These are phyloP conservation scores for Amanita fuliginea DNA, from an alignment of 768 basidiomycete species.

Conservation along the genomic window DNA sequence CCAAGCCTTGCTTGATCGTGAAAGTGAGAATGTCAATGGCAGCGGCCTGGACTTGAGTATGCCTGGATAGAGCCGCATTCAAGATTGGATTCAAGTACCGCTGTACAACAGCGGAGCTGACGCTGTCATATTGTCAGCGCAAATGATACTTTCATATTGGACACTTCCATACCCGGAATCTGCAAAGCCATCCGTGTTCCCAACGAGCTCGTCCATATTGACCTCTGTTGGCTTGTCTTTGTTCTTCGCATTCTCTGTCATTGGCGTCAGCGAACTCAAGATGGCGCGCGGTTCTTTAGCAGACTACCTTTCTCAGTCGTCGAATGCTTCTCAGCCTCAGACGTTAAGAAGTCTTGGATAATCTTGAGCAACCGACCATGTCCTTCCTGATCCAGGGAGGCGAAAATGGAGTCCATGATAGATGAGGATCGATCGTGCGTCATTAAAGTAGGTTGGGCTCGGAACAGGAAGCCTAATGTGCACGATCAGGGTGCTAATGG, in stretches of 20 bases:
- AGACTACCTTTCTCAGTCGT: constrained; percentile 54
- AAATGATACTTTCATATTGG: neutral
- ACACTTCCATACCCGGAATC: constrained; percentile 77
- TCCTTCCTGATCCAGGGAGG: constrained; percentile 58
- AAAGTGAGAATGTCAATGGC: constrained; percentile 90
- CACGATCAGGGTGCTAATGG: constrained; percentile 1
- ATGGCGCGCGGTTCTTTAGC: neutral
- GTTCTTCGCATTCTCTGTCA: constrained; percentile 30
- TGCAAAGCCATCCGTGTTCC: constrained; percentile 91
- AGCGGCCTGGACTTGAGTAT: constrained; percentile 60
- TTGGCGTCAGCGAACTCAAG: constrained; percentile 1
- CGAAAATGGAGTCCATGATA: constrained; percentile 88
- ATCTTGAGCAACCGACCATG: constrained; percentile 72
- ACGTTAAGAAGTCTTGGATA: constrained; percentile 84
- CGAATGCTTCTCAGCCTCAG: constrained; percentile 71
- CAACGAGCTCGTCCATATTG: constrained; percentile 89
- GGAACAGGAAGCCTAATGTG: constrained; percentile 73
- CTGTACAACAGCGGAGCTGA: constrained; percentile 90
- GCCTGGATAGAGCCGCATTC: constrained; percentile 64
- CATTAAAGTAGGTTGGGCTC: constrained; percentile 87
- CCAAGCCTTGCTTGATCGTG: constrained; percentile 90
- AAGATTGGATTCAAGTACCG: constrained; percentile 81
- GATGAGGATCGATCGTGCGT: constrained; percentile 63
- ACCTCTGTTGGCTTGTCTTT: constrained; percentile 40
- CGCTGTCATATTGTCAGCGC: constrained; percentile 34